A percentile compares a stretch with the other conserved stretches of the same genome.
These are phyloP conservation scores for Pinus albicaulis DNA, from an alignment of 75 land plant species.

Conservation along the genomic window DNA sequence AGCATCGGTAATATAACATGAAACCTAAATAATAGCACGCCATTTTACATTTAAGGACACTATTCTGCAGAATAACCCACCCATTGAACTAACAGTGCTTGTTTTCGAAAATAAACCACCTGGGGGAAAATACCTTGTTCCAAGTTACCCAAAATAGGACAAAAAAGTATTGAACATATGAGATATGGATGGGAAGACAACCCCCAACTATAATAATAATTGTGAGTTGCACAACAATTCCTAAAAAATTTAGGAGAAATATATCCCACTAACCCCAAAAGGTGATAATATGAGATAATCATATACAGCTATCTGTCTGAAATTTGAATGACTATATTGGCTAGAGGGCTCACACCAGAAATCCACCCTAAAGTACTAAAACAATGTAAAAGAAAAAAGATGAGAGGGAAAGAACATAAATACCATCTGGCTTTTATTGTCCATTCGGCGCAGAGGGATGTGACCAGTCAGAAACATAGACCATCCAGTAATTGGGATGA, in stretches of 20 bases:
- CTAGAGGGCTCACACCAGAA: neutral
- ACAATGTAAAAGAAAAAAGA: neutral
- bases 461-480: constrained; percentile 90
- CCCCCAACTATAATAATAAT: no score
- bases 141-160: neutral
- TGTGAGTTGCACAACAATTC: no score
- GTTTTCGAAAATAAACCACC: neutral
- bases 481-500: constrained; percentile 94
- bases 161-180: neutral
- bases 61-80: neutral
- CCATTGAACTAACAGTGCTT: no score
- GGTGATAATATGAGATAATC: no score
- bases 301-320: no score
- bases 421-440: constrained; percentile 95
- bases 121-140: neutral
- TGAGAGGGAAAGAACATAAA: constrained; percentile 5
- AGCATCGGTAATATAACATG: neutral
- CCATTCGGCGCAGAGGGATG: constrained; percentile 89
- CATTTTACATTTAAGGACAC: neutral
- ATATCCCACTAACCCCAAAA: no score
- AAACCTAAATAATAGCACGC: neutral
- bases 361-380: neutral
- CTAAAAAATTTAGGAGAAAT: no score
- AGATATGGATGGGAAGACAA: no score
- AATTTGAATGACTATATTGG: no score